These are phyloP conservation scores for Panicum virgatum DNA, from an alignment of 202 grass and related monocot species.

Conservation along the genomic window DNA sequence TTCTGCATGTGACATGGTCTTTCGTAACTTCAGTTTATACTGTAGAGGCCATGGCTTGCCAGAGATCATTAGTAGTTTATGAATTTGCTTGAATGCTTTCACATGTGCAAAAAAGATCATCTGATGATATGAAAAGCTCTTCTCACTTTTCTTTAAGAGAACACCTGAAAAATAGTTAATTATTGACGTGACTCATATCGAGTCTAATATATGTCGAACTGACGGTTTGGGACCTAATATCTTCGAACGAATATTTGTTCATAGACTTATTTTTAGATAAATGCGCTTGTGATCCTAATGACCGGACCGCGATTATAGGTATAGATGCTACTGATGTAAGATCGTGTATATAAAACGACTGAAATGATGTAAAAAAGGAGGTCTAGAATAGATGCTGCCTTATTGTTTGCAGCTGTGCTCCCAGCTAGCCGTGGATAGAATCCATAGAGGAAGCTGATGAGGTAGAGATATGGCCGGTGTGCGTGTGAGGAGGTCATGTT, in stretches of 20 bases:
- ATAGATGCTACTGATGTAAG: conserved; percentile 19
- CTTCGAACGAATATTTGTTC: conserved; percentile 19
- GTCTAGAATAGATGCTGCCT: conserved; percentile 34
- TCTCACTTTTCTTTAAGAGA: not conserved
- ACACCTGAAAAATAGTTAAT: not conserved
- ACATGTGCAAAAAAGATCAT: not conserved
- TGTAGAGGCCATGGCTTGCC: not conserved
- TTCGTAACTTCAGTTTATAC: not conserved
- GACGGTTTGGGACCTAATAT: not conserved
- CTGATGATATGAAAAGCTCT: not conserved
- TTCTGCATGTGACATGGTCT: not conserved
- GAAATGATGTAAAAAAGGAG: conserved; percentile 25
- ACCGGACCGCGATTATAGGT: not conserved
- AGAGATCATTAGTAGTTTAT: not conserved
- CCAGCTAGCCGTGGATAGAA: not conserved
- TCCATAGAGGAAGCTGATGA: not conserved
- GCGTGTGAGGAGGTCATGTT: no score
- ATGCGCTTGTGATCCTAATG: conserved; percentile 28
- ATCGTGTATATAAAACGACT: conserved; percentile 22
- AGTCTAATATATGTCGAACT: not conserved
- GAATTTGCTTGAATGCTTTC: not conserved
- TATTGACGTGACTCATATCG: not conserved
- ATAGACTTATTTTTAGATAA: conserved; percentile 20
- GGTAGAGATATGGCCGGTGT: not conserved
- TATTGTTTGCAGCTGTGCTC: conserved; percentile 21